phyloP scores from a whole-genome alignment of 768 basidiomycete genomes.

The Kwoniella sp. region DNA sequence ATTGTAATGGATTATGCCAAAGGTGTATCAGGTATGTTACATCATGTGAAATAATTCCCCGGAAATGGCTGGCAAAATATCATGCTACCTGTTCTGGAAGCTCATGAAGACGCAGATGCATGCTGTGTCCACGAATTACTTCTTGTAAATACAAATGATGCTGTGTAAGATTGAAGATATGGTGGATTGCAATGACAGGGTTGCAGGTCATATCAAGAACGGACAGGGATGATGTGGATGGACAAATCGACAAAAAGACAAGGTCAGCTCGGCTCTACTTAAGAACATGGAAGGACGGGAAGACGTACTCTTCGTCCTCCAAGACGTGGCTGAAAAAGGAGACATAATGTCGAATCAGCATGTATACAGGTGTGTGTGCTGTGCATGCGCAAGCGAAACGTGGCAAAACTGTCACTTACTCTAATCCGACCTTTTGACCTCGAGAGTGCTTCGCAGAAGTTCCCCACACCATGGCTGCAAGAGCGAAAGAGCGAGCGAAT shows the following conservation, averaged over 20 bases:
- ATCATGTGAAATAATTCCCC: too few relatives aligned
- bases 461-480: slow-evolving; percentile 77
- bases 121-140: slow-evolving; percentile 28
- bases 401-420: slow-evolving; percentile 35
- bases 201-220: too few relatives aligned
- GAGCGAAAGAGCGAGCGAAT: not conserved
- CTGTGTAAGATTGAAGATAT: slow-evolving; percentile 20
- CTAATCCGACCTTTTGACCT: slow-evolving; percentile 72
- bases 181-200: too few relatives aligned
- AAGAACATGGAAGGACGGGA: not conserved
- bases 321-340: slow-evolving; percentile 41
- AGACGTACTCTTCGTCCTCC: slow-evolving; percentile 54
- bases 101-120: too few relatives aligned
- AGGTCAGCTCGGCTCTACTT: not conserved
- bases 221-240: not conserved
- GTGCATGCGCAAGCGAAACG: not conserved
- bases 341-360: slow-evolving; percentile 1
- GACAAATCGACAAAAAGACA: not conserved
- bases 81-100: too few relatives aligned
- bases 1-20: too few relatives aligned
- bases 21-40: too few relatives aligned
- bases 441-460: slow-evolving; percentile 94
- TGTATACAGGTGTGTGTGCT: too few relatives aligned
- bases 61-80: too few relatives aligned
- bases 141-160: slow-evolving; percentile 56